Evolutionary conservation across 306 rosid genomes (phyloP), one percentile per base, ranked within the genome.

Genomic region (Gynostemma pentaphyllum): DNA sequence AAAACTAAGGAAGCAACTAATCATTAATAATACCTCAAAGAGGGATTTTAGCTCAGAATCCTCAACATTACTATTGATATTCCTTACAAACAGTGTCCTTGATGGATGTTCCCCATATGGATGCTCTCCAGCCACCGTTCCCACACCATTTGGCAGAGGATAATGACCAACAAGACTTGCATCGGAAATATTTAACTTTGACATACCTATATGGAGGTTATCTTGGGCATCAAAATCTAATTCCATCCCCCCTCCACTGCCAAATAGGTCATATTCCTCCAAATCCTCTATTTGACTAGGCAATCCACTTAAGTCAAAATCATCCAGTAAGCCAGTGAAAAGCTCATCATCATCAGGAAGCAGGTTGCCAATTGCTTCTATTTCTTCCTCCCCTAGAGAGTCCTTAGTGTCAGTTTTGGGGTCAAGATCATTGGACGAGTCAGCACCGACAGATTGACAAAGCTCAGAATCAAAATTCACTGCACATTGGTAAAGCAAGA

Each of bases 81-180:
- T 89, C 49, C 97, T 84, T 60, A 89, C 97, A 71, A 89, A 86
- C 69, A 89, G 67, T 60, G 97, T 90, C 79, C 97, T 90, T 49
- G 97, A 90, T 32, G 97, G 95, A 81, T 90, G 97, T 80, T 90
- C 97, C 55, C 97, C 97, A 32, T 82, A 90, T 4, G 97, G 97
- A 79, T 90, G 97, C 78, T 90, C 97, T 47, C 95, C 97, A 52
- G 90, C 95, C 72, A 86, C 82, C n/a, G 97, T 56, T 68, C 84
- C 97, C 64, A 69, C 83, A 1, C 97, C 86, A 76, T 90, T 90
- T 42, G 87, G 76, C 42, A 87, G 86, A 24, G 85, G 74, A 78
- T 63, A 81, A 37, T 68, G 80, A 74, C 77, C 76, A 68, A 84
- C 71, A 12, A 90, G 86, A 75, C 85, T 82, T 16, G 82, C 72